Evolutionary conservation across 768 basidiomycete genomes (phyloP), one percentile per base, ranked within the genome.

Genomic region (Amyloporia xantha): DNA sequence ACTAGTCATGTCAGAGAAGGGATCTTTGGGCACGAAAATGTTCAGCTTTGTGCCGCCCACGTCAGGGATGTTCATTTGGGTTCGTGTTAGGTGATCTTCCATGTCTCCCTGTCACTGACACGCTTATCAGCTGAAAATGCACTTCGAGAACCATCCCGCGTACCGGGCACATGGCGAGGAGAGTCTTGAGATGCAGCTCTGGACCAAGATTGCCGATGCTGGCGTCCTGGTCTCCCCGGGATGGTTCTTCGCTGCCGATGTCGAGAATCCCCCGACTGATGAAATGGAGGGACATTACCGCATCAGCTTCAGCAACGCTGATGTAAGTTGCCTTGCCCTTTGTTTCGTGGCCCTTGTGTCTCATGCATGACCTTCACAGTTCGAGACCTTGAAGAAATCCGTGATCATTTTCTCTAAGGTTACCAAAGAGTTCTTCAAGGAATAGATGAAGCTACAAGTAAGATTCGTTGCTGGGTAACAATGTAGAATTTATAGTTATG

Each of bases 1-100:
- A 41, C 51, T 38, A 7, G 48, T 45, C 10, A 63, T 61, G 58
- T 58, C 64, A 48, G 76, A 80, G 64, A 80, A 78, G 67, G 54
- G 52, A 19, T 54, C 62, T 19, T 43, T 42, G 46, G 62, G 56
- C 72, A 53, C 46, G 13, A 58, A 56, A 20, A 59, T 84, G 51
- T 76, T 90, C 54, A 81, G 78, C 41, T 84, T 90, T 60, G 76
- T 86, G 1, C 84, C 87, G 11, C 88, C 89, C 0, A 75, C 76
- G 1, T 75, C 84, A n/a, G 90, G 90, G 6, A 93, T 91, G 90
- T 91, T 89, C 65, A 54, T 83, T 26, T 86, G 82, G 82, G 81
- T 81, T 59, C 45, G 73, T 62, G 23, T 48, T 27, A 41, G 41
- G 24, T 19, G 47, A 20, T 26, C 23, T 46, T 35, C n/a, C 44